Percentiles rank a stretch among this genome's conserved stretches.
phyloP scores from a whole-genome alignment of 768 basidiomycete genomes.

The Pilatotrama ljubarskyi region DNA sequence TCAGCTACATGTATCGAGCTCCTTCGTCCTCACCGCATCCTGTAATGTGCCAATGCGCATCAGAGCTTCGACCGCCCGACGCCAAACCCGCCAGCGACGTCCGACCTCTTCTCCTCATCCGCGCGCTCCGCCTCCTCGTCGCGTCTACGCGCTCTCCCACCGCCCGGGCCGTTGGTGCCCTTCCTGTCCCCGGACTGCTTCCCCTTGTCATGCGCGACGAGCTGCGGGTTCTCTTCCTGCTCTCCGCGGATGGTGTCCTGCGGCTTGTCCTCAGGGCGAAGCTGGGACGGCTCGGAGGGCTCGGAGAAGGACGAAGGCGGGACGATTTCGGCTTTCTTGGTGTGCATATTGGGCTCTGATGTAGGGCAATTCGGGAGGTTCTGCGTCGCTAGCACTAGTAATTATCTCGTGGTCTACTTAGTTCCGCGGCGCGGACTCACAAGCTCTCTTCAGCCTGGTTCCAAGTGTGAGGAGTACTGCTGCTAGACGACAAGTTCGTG shows the following conservation, averaged over 20 bases:
- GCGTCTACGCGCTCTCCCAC: no score
- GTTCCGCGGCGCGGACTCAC: no score
- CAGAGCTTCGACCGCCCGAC: constrained; percentile 9
- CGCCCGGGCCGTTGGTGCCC: not conserved
- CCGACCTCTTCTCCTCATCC: constrained; percentile 11
- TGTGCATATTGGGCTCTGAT: not conserved
- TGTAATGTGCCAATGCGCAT: not conserved
- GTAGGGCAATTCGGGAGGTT: not conserved
- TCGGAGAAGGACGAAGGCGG: constrained; percentile 29
- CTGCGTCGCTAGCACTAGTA: no score
- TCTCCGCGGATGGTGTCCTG: constrained; percentile 25
- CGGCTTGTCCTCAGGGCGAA: constrained; percentile 30
- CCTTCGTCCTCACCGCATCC: not conserved
- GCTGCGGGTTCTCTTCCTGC: constrained; percentile 38
- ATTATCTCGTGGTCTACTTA: no score
- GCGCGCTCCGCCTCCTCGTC: not conserved
- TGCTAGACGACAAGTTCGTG: no score
- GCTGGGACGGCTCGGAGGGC: constrained; percentile 32
- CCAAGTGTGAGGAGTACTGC: no score
- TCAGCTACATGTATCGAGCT: not conserved
- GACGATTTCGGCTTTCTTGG: constrained; percentile 13
- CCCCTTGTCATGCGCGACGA: constrained; percentile 23
- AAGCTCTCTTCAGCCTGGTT: no score
- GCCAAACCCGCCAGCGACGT: constrained; percentile 12
- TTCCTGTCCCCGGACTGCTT: constrained; percentile 12